Conservation (phyloP, 805 yeast genomes). For the Priceomyces melissophilus region DNA sequence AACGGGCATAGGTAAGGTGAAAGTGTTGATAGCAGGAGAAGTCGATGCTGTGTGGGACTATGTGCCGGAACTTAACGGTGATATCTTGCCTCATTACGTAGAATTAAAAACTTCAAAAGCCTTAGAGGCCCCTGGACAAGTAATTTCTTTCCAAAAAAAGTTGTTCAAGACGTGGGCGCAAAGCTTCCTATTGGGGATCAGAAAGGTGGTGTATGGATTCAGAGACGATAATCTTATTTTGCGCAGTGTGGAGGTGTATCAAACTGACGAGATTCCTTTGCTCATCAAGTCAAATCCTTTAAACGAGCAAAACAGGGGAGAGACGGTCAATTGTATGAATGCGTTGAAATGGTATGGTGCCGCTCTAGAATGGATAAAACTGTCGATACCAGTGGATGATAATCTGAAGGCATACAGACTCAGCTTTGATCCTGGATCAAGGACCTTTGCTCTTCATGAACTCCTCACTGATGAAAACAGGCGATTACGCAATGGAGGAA, state of each 20-base stretch:
- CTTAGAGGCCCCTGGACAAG: constrained; percentile 54
- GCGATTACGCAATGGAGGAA: constrained; percentile 33
- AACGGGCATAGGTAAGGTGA: constrained; percentile 76
- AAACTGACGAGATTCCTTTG: constrained; percentile 76
- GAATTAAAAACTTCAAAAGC: constrained; percentile 75
- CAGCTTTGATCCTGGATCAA: constrained; percentile 53
- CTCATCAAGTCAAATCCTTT: constrained; percentile 52
- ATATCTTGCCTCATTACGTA: constrained; percentile 68
- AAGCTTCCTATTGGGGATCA: constrained; percentile 82
- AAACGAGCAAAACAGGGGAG: constrained; percentile 25
- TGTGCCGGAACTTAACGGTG: constrained; percentile 46
- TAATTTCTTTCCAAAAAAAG: constrained; percentile 69
- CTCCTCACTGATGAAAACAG: constrained; percentile 41
- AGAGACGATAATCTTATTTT: constrained; percentile 70
- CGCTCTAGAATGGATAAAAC: constrained; percentile 70
- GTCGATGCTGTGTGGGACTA: constrained; percentile 89
- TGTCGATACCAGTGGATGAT: constrained; percentile 44
- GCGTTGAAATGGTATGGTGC: constrained; percentile 87
- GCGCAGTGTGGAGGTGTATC: constrained; percentile 66
- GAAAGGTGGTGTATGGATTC: constrained; percentile 80
- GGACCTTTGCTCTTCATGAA: constrained; percentile 50
- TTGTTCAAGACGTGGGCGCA: constrained; percentile 88
- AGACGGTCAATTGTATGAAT: constrained; percentile 66
- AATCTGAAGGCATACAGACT: constrained; percentile 52
- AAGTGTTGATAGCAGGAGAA: constrained; percentile 78